phyloP scores from a whole-genome alignment of 805 yeast genomes.

The Sugiyamaella chiloensis region DNA sequence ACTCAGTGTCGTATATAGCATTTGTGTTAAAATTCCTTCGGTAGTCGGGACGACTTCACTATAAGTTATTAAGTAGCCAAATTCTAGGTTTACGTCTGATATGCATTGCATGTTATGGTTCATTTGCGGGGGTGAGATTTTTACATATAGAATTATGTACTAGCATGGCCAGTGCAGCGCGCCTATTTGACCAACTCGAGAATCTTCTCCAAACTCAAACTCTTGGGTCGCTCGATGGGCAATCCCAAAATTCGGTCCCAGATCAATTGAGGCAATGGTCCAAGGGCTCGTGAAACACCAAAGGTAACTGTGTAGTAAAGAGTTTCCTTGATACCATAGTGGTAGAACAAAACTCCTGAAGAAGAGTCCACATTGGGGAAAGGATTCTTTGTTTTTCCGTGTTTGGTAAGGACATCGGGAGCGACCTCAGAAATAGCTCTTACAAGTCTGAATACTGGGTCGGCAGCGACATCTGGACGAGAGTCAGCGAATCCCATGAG shows the following conservation, averaged over 20 bases:
- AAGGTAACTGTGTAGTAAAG: slow-evolving; percentile 76
- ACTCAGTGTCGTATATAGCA: too few relatives aligned
- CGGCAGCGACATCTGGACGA: slow-evolving; percentile 53
- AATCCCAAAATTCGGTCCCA: slow-evolving; percentile 75
- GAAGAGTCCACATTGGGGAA: slow-evolving; percentile 82
- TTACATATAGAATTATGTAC: too few relatives aligned
- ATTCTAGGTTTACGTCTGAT: too few relatives aligned
- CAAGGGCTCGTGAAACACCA: slow-evolving; percentile 79
- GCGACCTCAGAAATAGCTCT: slow-evolving; percentile 64
- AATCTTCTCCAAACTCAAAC: slow-evolving; percentile 44
- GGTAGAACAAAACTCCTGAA: slow-evolving; percentile 74
- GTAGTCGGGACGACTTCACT: too few relatives aligned
- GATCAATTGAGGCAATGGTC: slow-evolving; percentile 74
- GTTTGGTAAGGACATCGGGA: slow-evolving; percentile 68
- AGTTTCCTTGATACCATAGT: slow-evolving; percentile 73
- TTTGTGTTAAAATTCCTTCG: too few relatives aligned
- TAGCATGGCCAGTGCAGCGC: too few relatives aligned
- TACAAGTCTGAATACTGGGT: slow-evolving; percentile 65
- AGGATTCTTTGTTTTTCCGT: slow-evolving; percentile 84
- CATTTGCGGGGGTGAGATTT: too few relatives aligned
- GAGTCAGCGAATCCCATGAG: slow-evolving; percentile 63
- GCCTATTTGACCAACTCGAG: slow-evolving; percentile 24
- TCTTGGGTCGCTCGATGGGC: slow-evolving; percentile 80
- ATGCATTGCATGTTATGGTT: too few relatives aligned
- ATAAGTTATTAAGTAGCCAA: too few relatives aligned